Percentiles rank a stretch among this genome's conserved stretches.
phyloP scores from a whole-genome alignment of 2,329 filamentous ascomycete genomes.

The Bipolaris cookei region DNA sequence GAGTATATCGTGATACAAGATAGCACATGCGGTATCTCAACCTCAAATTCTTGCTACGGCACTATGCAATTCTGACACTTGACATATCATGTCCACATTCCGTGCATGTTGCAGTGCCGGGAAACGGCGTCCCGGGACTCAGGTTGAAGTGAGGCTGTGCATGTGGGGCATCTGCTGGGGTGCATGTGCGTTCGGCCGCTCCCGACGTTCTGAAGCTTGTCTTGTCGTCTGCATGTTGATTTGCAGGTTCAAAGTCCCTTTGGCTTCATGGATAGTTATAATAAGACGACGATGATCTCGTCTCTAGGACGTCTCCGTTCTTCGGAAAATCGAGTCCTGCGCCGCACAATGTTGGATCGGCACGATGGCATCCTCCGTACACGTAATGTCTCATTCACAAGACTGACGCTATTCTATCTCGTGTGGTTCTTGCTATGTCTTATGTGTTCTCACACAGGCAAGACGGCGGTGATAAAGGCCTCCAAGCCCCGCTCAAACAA shows the following conservation, averaged over 20 bases:
- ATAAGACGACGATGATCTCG: neutral
- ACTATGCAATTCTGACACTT: neutral
- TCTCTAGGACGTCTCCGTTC: neutral
- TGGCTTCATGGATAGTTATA: neutral
- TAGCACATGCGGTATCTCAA: neutral
- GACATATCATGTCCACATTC: neutral
- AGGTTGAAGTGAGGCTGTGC: slow-evolving; percentile 17
- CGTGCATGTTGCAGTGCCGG: neutral
- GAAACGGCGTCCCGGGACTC: neutral
- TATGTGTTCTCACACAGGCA: slow-evolving; percentile 37
- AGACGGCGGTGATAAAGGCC: slow-evolving; percentile 69
- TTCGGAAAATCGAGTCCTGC: neutral
- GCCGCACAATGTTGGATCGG: neutral
- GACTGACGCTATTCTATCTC: neutral
- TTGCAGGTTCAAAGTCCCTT: neutral
- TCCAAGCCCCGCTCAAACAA: slow-evolving; percentile 72
- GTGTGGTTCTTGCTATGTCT: neutral
- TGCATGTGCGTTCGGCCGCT: neutral
- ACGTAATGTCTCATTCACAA: neutral
- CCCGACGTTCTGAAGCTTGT: slow-evolving; percentile 37
- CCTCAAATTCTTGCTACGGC: neutral
- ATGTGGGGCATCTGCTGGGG: slow-evolving; percentile 9
- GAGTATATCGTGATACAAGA: too few relatives aligned
- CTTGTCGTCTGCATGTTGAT: neutral
- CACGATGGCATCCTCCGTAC: neutral